A percentile compares a stretch with the other conserved stretches of the same genome.
Conservation (phyloP, 345 rosid species). For the Xanthoceras sorbifolium region DNA sequence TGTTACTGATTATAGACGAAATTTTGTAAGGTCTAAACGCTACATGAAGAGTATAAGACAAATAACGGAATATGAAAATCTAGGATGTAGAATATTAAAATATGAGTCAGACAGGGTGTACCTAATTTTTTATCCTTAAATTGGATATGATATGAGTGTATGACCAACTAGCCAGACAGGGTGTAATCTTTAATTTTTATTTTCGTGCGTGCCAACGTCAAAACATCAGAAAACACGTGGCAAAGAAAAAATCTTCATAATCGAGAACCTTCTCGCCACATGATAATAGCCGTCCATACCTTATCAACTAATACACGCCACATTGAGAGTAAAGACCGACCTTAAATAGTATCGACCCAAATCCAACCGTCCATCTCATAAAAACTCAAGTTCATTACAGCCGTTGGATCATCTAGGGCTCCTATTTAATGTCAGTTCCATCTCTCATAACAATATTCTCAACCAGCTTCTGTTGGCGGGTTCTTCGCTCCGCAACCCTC, state of each 20-base stretch:
- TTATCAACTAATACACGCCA: slow-evolving; percentile 1
- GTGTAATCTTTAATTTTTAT: not conserved
- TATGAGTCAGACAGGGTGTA: too few relatives aligned
- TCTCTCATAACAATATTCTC: not conserved
- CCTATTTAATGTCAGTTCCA: not conserved
- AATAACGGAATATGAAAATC: too few relatives aligned
- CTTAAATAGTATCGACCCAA: slow-evolving; percentile 1
- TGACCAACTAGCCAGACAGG: not conserved
- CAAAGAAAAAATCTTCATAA: not conserved
- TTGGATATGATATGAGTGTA: too few relatives aligned
- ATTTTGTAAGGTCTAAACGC: too few relatives aligned
- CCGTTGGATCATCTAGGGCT: slow-evolving; percentile 26
- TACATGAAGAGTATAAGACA: too few relatives aligned
- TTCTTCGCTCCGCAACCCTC: not conserved
- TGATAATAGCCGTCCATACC: slow-evolving; percentile 15
- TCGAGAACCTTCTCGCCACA: slow-evolving; percentile 14
- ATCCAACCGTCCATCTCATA: slow-evolving; percentile 28
- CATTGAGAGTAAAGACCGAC: too few relatives aligned
- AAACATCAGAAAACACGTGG: not conserved
- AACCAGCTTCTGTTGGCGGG: not conserved
- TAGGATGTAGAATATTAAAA: too few relatives aligned
- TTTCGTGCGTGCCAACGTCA: not conserved
- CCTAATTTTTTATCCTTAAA: too few relatives aligned
- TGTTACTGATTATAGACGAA: too few relatives aligned
- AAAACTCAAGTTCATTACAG: slow-evolving; percentile 1